Base-by-base conservation (phyloP, 352 stramenopile species). In the Phytophthora podocarpi region DNA sequence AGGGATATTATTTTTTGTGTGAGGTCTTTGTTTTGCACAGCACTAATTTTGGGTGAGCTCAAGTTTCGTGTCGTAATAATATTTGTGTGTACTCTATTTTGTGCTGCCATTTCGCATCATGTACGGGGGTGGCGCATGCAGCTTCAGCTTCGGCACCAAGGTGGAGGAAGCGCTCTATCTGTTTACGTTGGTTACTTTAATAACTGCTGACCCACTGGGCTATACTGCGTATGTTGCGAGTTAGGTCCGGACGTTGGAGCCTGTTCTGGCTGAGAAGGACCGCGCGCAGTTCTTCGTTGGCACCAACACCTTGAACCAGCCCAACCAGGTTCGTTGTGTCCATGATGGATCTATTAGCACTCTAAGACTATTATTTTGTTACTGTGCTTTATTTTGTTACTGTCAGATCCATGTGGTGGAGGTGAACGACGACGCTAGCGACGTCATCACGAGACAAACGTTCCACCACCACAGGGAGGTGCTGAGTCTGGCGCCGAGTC, bases 191-290 rank as follows among this genome's bases (percentile, higher is more conserved):
- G 4, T 20, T 28, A 54, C 5, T 43, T 6, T 28, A 8, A 50
- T n/a, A n/a, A n/a, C n/a, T n/a, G 24, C 7, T 64, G 18, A 40
- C 37, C 8, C 4, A 41, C 11, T 36, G 15, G 21, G 15, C 24
- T 26, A 31, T 9, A 8, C 11, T 37, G 26, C 43, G 30, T 10
- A 8, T 24, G n/a, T 18, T 35, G 13, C 24, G 32, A 16, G 5
- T 32, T 39, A 90, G 81, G 72, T 84, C 36, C 84, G 86, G 9
- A 84, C 77, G 32, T 64, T 95, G 30, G 86, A 92, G 45, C 77
- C 86, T 13, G 53, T 93, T 27, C 45, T 87, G 20, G 82, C 62
- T 5, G 79, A 92, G 31, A 91, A 85, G 40, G 76, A 87, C 36
- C 61, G 67, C 37, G 66, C 74, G 52, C 82, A 76, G 49, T 95